A percentile compares a stretch with the other conserved stretches of the same genome.
Conservation (phyloP, 352 stramenopile species). For the Pythium sukuiense region DNA sequence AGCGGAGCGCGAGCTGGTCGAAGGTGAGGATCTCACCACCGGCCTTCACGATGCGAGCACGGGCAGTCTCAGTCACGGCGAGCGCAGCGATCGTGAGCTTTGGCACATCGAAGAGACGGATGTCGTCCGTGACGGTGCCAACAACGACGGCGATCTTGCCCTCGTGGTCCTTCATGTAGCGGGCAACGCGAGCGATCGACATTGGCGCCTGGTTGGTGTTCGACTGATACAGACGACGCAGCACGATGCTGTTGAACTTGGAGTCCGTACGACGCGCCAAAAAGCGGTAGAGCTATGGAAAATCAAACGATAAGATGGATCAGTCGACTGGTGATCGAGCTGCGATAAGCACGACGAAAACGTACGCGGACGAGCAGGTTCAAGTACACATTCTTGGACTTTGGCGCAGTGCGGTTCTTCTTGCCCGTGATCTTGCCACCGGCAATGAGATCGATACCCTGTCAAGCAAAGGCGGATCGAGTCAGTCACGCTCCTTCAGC, state of each 20-base stretch:
- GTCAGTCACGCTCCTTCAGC: neutral
- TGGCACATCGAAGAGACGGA: conserved; percentile 95
- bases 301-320: neutral
- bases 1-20: conserved; percentile 98
- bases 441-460: conserved; percentile 99
- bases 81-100: conserved; percentile 97
- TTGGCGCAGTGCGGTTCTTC: conserved; percentile 97
- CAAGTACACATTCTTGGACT: conserved; percentile 99
- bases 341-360: neutral
- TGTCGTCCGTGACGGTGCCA: conserved; percentile 98
- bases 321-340: neutral
- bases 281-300: conserved; percentile 93
- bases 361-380: conserved; percentile 95
- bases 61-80: conserved; percentile 97
- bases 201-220: conserved; percentile 99
- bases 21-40: conserved; percentile 99
- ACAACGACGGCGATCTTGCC: conserved; percentile 98
- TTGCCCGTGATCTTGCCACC: conserved; percentile 97
- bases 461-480: conserved; percentile 8
- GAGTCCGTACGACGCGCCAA: conserved; percentile 97
- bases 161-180: conserved; percentile 99
- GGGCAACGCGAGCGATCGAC: conserved; percentile 93
- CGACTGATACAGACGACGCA: conserved; percentile 99
- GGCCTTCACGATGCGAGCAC: conserved; percentile 96
- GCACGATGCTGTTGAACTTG: conserved; percentile 98